Percentiles rank a stretch among this genome's conserved stretches.
Evolutionary conservation across 768 basidiomycete species (phyloP).

Genomic region (Erythrobasidium yunnanense): DNA sequence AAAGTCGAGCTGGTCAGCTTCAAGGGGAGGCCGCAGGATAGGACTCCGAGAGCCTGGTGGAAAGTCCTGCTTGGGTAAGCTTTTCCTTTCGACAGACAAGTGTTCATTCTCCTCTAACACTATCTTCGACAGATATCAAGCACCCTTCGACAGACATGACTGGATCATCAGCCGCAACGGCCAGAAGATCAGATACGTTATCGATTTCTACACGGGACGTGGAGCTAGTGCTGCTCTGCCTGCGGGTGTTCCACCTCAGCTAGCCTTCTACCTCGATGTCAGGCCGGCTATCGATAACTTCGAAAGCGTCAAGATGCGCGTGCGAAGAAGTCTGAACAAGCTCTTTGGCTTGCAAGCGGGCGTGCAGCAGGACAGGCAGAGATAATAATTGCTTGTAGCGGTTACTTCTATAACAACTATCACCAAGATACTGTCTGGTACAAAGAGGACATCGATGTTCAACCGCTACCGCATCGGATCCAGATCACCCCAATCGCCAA

Average conservation of each 20-base stretch:
- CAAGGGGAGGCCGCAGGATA: conserved; percentile 71
- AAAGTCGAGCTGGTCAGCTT: conserved; percentile 72
- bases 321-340: conserved; percentile 49
- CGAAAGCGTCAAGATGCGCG: conserved; percentile 82
- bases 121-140: conserved; percentile 56
- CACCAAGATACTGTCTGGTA: neutral
- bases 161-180: conserved; percentile 75
- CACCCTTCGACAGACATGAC: conserved; percentile 94
- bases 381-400: neutral
- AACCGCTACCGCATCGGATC: conserved; percentile 24
- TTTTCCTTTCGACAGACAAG: neutral
- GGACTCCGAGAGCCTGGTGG: conserved; percentile 66
- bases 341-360: conserved; percentile 18
- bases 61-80: conserved; percentile 77
- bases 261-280: conserved; percentile 87
- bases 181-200: conserved; percentile 76
- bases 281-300: conserved; percentile 86
- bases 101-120: conserved; percentile 22
- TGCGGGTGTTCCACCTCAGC: conserved; percentile 40
- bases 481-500: conserved; percentile 22
- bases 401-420: neutral
- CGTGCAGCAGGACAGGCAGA: neutral
- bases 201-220: conserved; percentile 92
- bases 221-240: conserved; percentile 25
- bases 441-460: neutral